Evolutionary conservation across 768 basidiomycete genomes (phyloP).

Genomic region (button mushroom (Agaricus bisporus)): DNA sequence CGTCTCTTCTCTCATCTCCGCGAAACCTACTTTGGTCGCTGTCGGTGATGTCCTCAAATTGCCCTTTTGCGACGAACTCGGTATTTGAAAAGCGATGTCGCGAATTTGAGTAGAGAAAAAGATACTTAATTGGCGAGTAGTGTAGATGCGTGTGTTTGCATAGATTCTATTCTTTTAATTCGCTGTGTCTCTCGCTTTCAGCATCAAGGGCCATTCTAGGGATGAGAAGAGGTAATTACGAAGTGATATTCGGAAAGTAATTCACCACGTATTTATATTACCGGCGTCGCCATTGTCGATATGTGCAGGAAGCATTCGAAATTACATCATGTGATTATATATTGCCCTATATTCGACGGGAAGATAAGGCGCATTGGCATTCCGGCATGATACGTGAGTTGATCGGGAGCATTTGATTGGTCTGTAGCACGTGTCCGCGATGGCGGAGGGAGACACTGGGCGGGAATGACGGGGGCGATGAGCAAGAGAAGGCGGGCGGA

Average conservation of each 20-base stretch:
- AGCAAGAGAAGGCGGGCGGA: neutral
- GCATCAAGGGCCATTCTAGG: neutral
- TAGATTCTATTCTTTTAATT: constrained; percentile 14
- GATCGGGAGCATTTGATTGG: too few relatives aligned
- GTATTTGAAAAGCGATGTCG: constrained; percentile 45
- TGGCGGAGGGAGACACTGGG: too few relatives aligned
- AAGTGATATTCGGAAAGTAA: too few relatives aligned
- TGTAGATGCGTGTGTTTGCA: constrained; percentile 6
- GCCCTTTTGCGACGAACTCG: constrained; percentile 82
- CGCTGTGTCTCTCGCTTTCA: neutral
- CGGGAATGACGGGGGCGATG: neutral
- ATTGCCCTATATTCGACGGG: too few relatives aligned
- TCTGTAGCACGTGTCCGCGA: too few relatives aligned
- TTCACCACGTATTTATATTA: too few relatives aligned
- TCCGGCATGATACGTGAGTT: too few relatives aligned
- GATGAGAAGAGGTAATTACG: too few relatives aligned
- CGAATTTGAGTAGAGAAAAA: neutral
- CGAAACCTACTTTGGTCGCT: constrained; percentile 83
- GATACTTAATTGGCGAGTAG: neutral
- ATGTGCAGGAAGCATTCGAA: too few relatives aligned
- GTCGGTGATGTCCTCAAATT: constrained; percentile 73
- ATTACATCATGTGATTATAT: too few relatives aligned
- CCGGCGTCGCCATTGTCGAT: too few relatives aligned
- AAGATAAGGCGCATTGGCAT: too few relatives aligned
- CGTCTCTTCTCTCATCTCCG: constrained; percentile 56